Evolutionary conservation across 225 moss, liverwort and hornwort species (phyloP), one percentile per base, ranked within the genome.

Genomic region (Takakia lepidozioides): DNA sequence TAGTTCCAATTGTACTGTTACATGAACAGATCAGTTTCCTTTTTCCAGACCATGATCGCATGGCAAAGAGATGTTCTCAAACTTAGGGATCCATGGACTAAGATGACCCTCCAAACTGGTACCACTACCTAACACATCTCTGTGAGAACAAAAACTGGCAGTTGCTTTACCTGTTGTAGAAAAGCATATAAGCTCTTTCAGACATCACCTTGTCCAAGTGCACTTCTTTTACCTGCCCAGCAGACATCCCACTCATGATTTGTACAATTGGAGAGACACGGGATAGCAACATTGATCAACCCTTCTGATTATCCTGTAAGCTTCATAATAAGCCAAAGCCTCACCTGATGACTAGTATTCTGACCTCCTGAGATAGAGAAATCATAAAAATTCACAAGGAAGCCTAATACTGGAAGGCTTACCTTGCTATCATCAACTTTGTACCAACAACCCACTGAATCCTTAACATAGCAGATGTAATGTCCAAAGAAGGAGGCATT

Each of bases 401-500:
- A 43, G 6, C 7, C 0, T 17, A 17, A 43, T 7, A 43, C 18
- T 6, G 22, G 14, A 21, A 8, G 9, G 1, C 38, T 52, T 82
- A 75, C 93, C 86, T 93, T 82, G 59, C 81, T 67, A 70, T 93
- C 89, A 61, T 93, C 86, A 37, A 84, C 64, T 74, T 83, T 81
- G 52, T 82, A 93, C 93, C 93, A 93, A 65, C 35, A 63, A 41
- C 89, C 93, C 36, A 60, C 73, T 21, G 81, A 73, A 49, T 86
- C 86, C 67, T 82, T 93, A 43, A 93, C 89, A 29, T 89, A 71
- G 72, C 89, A 93, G 53, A 93, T 84, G 45, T 93, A 93, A 56
- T 93, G 93, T 38, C 93, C 93, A 63, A 80, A 86, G 63, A 79
- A 74, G 24, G 93, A 83, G 51, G 93, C 79, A 72, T 93, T 93